phyloP scores from a whole-genome alignment of 176 grass and related monocot genomes.

The Eragrostis curvula region DNA sequence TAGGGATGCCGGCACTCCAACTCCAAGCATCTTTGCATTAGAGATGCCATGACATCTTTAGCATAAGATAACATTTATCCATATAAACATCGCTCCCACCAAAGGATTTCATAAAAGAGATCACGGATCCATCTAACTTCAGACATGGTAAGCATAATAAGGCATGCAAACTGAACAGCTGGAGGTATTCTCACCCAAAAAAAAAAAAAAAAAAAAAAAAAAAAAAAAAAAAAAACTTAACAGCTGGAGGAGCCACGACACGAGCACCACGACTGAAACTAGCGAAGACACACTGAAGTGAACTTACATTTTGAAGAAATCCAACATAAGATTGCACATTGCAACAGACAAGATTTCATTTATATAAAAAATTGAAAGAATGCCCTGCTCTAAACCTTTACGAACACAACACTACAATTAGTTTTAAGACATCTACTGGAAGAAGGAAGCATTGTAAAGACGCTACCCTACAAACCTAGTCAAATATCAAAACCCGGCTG shows the following conservation, averaged over 20 bases:
- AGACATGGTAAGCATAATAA: background rate
- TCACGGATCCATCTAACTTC: background rate
- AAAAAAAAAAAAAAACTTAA: no score
- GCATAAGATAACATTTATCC: no score
- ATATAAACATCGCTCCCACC: no score
- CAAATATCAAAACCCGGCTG: conserved; percentile 62
- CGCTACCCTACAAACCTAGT: conserved; percentile 65
- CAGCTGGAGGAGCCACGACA: no score
- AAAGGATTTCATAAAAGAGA: no score
- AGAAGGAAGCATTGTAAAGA: conserved; percentile 49
- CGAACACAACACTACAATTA: conserved; percentile 83
- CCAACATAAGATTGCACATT: background rate
- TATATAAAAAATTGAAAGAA: conserved; percentile 81
- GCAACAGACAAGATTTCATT: conserved; percentile 40
- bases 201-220: no score
- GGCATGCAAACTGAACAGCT: background rate
- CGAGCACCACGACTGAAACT: background rate
- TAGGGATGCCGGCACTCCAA: no score
- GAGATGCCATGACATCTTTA: no score
- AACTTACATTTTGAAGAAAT: conserved; percentile 36
- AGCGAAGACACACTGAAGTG: background rate
- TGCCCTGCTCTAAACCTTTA: conserved; percentile 86
- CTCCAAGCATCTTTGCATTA: no score
- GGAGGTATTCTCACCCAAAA: no score
- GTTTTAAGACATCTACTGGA: conserved; percentile 55